A percentile compares a stretch with the other conserved stretches of the same genome.
Conservation (phyloP, 2,329 filamentous ascomycete genomes). For the Colletotrichum sp. region DNA sequence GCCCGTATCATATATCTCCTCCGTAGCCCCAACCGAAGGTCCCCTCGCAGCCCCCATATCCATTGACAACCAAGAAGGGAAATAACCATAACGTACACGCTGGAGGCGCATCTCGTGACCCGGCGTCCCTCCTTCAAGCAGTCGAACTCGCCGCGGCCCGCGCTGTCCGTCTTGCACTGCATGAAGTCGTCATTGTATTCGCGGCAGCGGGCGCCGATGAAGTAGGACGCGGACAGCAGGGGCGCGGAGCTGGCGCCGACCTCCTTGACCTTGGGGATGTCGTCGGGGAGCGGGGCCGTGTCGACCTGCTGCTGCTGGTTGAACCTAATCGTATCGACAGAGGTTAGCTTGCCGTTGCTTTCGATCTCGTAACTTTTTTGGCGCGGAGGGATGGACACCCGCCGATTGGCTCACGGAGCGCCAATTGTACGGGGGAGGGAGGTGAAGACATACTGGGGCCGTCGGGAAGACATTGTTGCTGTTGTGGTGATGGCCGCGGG, state of each 20-base stretch:
- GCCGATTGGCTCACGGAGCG: neutral
- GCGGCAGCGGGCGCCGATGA: conserved; percentile 94
- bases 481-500: conserved; percentile 11
- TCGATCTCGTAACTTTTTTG: neutral
- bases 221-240: conserved; percentile 89
- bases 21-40: neutral
- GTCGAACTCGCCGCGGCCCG: conserved; percentile 88
- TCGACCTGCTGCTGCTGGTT: conserved; percentile 93
- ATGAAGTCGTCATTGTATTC: conserved; percentile 99
- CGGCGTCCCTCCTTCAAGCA: conserved; percentile 96
- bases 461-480: conserved; percentile 46
- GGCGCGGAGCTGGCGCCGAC: conserved; percentile 93
- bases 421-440: neutral
- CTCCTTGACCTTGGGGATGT: conserved; percentile 92
- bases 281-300: conserved; percentile 90
- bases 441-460: conserved; percentile 43
- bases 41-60: neutral
- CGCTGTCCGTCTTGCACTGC: conserved; percentile 97
- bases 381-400: neutral
- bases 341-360: neutral
- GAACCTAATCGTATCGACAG: conserved; percentile 68
- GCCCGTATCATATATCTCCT: neutral
- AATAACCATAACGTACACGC: conserved; percentile 76
- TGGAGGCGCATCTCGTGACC: conserved; percentile 94
- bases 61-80: neutral